These are phyloP conservation scores for Monosporascus ibericus DNA, from an alignment of 2,329 filamentous ascomycete species.

Conservation along the genomic window DNA sequence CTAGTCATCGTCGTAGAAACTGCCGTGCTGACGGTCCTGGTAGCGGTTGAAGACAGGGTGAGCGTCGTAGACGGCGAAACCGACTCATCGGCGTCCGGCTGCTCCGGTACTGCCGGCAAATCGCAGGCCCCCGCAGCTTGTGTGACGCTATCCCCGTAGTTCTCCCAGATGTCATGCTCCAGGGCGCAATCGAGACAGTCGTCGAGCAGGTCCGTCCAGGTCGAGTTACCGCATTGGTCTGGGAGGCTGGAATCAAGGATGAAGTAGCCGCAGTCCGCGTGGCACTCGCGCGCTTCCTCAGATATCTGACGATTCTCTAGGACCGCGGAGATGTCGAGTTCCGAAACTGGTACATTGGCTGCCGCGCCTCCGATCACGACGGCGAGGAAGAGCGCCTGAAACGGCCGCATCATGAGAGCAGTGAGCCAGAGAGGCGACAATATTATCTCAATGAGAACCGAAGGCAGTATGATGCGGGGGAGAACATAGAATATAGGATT, in stretches of 20 bases:
- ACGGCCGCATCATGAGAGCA: not conserved
- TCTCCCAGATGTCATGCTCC: slow-evolving; percentile 36
- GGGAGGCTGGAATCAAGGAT: slow-evolving; percentile 18
- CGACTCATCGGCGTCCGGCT: not conserved
- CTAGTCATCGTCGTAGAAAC: not conserved
- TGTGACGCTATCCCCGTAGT: slow-evolving; percentile 33
- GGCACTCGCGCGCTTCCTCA: not conserved
- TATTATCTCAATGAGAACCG: no score
- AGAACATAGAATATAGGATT: no score
- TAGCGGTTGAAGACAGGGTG: not conserved
- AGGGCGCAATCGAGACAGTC: slow-evolving; percentile 34
- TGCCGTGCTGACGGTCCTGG: no score
- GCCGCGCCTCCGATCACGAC: not conserved
- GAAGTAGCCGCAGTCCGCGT: slow-evolving; percentile 17
- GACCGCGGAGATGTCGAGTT: not conserved
- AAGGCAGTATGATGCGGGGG: no score
- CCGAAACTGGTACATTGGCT: not conserved
- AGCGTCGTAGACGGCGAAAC: not conserved
- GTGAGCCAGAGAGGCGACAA: no score
- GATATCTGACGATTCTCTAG: slow-evolving; percentile 1
- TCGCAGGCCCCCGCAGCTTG: slow-evolving; percentile 32
- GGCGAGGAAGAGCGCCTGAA: not conserved
- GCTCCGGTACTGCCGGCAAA: slow-evolving; percentile 8
- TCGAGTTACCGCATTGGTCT: slow-evolving; percentile 21
- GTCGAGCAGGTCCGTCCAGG: not conserved